These are phyloP conservation scores for Mycena polygramma DNA, from an alignment of 768 basidiomycete species.

Conservation along the genomic window DNA sequence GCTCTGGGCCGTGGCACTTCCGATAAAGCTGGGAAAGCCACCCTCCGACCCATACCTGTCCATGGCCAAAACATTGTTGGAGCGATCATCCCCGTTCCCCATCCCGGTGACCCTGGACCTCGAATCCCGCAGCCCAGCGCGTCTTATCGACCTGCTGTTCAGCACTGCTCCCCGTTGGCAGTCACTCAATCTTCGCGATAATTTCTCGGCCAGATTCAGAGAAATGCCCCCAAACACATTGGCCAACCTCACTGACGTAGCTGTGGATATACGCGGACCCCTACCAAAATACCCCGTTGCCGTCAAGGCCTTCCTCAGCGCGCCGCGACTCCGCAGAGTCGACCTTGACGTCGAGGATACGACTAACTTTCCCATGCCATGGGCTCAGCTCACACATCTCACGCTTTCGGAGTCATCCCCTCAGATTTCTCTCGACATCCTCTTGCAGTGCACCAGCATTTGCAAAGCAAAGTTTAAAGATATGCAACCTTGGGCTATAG, in stretches of 20 bases:
- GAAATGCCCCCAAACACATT: no score
- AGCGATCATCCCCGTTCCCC: no score
- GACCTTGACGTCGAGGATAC: not conserved
- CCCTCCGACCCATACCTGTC: not conserved
- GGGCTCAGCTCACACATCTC: slow-evolving; percentile 27
- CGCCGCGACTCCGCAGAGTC: slow-evolving; percentile 10
- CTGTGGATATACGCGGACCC: no score
- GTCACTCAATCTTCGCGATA: no score
- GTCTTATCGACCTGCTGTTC: no score
- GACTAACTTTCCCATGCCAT: slow-evolving; percentile 10
- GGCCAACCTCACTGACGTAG: no score
- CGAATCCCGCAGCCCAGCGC: no score
- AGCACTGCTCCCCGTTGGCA: no score
- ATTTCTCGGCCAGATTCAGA: no score
- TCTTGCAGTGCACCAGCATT: slow-evolving; percentile 20
- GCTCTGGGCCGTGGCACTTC: not conserved
- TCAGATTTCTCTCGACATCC: slow-evolving; percentile 8
- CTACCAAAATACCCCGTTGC: no score
- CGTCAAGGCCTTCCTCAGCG: slow-evolving; percentile 2
- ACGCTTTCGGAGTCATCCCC: not conserved
- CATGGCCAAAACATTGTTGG: no score
- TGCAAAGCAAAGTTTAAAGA: not conserved
- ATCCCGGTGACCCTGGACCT: no score
- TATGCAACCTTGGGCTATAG: slow-evolving; percentile 4
- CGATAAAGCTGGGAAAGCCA: not conserved